Base-by-base conservation (phyloP, 139 green algal species). In the Coelastrella sp. region DNA sequence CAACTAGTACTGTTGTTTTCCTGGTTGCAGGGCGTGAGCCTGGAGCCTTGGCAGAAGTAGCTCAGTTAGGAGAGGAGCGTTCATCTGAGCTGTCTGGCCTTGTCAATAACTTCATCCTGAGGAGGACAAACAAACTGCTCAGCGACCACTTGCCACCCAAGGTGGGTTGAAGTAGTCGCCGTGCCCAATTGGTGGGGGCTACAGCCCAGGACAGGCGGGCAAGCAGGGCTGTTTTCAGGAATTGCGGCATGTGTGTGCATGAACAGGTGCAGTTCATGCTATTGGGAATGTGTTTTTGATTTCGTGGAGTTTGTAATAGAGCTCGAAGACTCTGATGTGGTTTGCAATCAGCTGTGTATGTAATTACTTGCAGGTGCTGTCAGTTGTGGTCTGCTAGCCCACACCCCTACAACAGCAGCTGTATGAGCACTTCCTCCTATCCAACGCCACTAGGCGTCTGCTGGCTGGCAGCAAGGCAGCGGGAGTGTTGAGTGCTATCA, bases 41-140 rank as follows among this genome's bases (percentile, higher is more conserved):
- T 5, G 94, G 91, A 2, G 91, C 91, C 7, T 11, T 8, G 5
- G 93, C 96, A 7, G 94, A 95, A 20, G 94, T 96, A 61, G 80
- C 95, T 7, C 68, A 87, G 0, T 82, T 95, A 19, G 96, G 95
- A 0, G 85, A 95, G 60, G 95, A 97, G 87, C 94, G 96, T 57
- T 97, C 93, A 64, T 83, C 82, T 0, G 96, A 99, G 95, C 96
- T 99, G 74, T 97, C 90, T 65, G 87, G 88, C 23, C 93, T 98
- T n/a, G 97, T 99, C 76, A 99, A 99, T 93, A 87, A 96, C 71
- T 99, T 99, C 95, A 99, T 99, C 86, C 95, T 99, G 71, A 88
- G 98, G 3, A 73, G 98, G 68, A 99, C 98, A 90, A 99, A 99
- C 93, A 94, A 95, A 13, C 96, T 99, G 68, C 94, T 99, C 47